phyloP scores from a whole-genome alignment of 2,329 filamentous ascomycete species.

The Cryphonectria japonica region DNA sequence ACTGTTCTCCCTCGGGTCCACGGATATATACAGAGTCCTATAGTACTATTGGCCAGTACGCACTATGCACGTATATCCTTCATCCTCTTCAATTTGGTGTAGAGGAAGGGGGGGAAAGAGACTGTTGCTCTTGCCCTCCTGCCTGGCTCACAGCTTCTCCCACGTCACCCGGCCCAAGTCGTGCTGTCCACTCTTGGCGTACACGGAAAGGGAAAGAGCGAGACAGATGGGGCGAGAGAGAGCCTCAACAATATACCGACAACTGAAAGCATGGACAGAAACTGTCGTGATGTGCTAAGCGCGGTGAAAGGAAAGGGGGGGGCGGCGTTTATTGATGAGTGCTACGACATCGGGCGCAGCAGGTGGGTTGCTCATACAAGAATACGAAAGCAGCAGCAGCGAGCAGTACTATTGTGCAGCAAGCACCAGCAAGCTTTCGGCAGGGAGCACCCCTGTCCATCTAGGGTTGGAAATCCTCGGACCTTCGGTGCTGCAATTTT shows the following conservation, averaged over 20 bases:
- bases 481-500: constrained; percentile 18
- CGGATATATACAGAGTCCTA: background rate
- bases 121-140: background rate
- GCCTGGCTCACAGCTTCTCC: background rate
- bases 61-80: background rate
- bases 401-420: too few relatives aligned
- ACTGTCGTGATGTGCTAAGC: background rate
- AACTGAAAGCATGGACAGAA: background rate
- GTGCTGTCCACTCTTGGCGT: background rate
- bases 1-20: background rate
- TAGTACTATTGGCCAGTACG: background rate
- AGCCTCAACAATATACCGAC: background rate
- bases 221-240: background rate
- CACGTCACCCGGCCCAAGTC: background rate
- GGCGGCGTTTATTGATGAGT: background rate
- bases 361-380: background rate
- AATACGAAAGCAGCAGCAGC: constrained; percentile 14
- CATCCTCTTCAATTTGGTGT: background rate
- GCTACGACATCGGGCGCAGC: background rate
- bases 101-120: background rate
- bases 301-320: background rate
- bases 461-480: constrained; percentile 21
- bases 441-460: constrained; percentile 15
- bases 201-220: too few relatives aligned
- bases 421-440: constrained; percentile 8